Evolutionary conservation across 495 filamentous ascomycete genomes (phyloP), one percentile per base, ranked within the genome.

Genomic region (Trichoderma reesei): DNA sequence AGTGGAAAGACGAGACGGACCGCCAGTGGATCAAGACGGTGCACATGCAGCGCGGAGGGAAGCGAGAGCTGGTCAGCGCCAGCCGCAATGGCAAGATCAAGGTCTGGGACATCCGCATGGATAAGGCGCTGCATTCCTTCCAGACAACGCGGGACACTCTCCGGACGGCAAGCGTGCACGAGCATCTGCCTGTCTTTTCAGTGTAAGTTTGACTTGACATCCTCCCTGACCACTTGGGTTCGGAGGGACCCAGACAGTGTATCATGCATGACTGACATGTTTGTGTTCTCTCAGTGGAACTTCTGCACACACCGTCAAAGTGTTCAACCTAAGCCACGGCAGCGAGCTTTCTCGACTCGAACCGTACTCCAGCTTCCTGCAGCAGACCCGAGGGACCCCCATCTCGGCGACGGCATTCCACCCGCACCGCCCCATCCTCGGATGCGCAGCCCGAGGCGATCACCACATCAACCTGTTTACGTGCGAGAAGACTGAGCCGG

Each of bases 101-200:
- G 70, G 82, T 99, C 7, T 99, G 94, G 94, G 94, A 99, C 78
- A 90, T 99, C 60, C 84, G 93, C 46, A 88, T 89, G 84, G 86
- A 92, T 63, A 73, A 82, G 66, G 85, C 88, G 5, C 79, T 96
- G 34, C 83, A 85, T 62, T 86, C 86, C 8, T 89, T 95, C 65
- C 76, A 81, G 64, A 86, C 89, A 1, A 92, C 89, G n/a, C 87
- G 80, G 59, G 86, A 90, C 67, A 89, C 88, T 14, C 79, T 96
- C 67, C 80, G 91, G 66, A 93, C 90, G 20, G 82, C 96, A 65
- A 92, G 90, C 71, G 91, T 94, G 33, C 94, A 99, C 75, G 94
- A 99, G 73, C 95, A 98, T 76, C 85, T 96, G 56, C 94, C 94
- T 37, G 92, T 99, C 7, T 96, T 98, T 79, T 91, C 91, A 70